phyloP scores from a whole-genome alignment of 352 stramenopile species.

The Pythium coloratum region DNA sequence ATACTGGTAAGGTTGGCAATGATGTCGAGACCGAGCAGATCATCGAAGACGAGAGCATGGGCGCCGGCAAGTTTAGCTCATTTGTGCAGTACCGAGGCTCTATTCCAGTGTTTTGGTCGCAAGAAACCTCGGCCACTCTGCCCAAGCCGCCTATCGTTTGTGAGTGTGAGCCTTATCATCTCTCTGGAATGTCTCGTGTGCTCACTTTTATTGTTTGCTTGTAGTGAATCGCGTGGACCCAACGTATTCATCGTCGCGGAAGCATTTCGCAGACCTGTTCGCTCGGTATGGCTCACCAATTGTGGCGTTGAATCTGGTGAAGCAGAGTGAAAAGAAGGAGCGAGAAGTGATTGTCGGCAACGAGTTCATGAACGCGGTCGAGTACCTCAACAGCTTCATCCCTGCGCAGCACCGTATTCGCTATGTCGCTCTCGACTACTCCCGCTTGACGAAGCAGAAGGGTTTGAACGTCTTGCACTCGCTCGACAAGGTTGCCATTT shows the following conservation, averaged over 20 bases:
- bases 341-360: slow-evolving; percentile 97
- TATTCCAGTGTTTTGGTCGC: slow-evolving; percentile 99
- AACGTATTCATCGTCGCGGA: slow-evolving; percentile 94
- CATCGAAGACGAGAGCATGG: slow-evolving; percentile 88
- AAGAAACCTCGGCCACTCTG: slow-evolving; percentile 97
- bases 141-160: slow-evolving; percentile 97
- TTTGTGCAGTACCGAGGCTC: slow-evolving; percentile 98
- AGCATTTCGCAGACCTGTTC: slow-evolving; percentile 94
- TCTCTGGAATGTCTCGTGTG: neutral
- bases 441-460: slow-evolving; percentile 92
- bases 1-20: slow-evolving; percentile 99
- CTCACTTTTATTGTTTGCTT: neutral
- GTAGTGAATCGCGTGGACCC: slow-evolving; percentile 96
- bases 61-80: slow-evolving; percentile 92
- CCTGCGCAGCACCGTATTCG: slow-evolving; percentile 92
- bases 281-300: slow-evolving; percentile 96
- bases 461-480: slow-evolving; percentile 92
- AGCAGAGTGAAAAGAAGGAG: slow-evolving; percentile 96
- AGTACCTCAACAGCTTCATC: slow-evolving; percentile 97
- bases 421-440: slow-evolving; percentile 98
- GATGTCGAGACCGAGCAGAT: slow-evolving; percentile 99
- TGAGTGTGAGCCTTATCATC: slow-evolving; percentile 20
- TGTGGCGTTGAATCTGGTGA: slow-evolving; percentile 98
- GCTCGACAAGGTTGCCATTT: slow-evolving; percentile 95
- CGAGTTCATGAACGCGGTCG: slow-evolving; percentile 96